A percentile compares a stretch with the other conserved stretches of the same genome.
Conservation (phyloP, 2,329 filamentous ascomycete genomes). For the Monascus ruber region DNA sequence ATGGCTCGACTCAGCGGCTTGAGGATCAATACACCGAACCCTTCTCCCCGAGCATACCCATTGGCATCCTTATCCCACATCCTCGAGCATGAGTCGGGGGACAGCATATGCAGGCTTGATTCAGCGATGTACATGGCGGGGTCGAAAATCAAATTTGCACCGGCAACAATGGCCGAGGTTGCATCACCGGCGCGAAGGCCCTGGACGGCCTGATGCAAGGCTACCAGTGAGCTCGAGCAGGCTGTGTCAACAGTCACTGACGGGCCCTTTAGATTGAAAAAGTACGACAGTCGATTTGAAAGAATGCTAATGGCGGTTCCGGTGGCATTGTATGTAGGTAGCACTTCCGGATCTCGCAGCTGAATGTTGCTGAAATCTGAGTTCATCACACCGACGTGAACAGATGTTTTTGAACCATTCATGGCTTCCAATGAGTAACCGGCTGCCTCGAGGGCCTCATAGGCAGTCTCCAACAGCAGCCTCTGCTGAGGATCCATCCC, state of each 20-base stretch:
- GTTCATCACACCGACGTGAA: constrained; percentile 12
- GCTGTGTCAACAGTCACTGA: constrained; percentile 31
- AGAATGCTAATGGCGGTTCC: constrained; percentile 19
- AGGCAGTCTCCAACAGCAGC: constrained; percentile 22
- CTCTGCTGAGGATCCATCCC: constrained; percentile 20
- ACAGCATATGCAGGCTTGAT: constrained; percentile 28
- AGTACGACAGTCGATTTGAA: constrained; percentile 22
- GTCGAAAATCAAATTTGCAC: constrained; percentile 14
- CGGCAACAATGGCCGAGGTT: constrained; percentile 12
- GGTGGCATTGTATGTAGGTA: constrained; percentile 7
- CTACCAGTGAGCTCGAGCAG: constrained; percentile 25
- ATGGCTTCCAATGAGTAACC: constrained; percentile 8
- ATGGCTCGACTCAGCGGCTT: constrained; percentile 39
- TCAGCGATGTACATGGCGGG: constrained; percentile 11
- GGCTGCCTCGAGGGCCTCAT: constrained; percentile 22
- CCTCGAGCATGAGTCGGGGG: constrained; percentile 38
- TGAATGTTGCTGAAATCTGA: too few relatives aligned
- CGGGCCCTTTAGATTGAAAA: constrained; percentile 28
- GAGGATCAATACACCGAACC: constrained; percentile 36
- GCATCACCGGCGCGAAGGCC: constrained; percentile 9
- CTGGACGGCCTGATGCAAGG: constrained; percentile 13
- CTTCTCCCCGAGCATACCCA: constrained; percentile 41
- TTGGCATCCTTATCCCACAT: constrained; percentile 32
- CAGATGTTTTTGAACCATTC: constrained; percentile 11
- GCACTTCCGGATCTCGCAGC: too few relatives aligned